These are phyloP conservation scores for Suillus americanus DNA, from an alignment of 768 basidiomycete genomes.

Conservation along the genomic window DNA sequence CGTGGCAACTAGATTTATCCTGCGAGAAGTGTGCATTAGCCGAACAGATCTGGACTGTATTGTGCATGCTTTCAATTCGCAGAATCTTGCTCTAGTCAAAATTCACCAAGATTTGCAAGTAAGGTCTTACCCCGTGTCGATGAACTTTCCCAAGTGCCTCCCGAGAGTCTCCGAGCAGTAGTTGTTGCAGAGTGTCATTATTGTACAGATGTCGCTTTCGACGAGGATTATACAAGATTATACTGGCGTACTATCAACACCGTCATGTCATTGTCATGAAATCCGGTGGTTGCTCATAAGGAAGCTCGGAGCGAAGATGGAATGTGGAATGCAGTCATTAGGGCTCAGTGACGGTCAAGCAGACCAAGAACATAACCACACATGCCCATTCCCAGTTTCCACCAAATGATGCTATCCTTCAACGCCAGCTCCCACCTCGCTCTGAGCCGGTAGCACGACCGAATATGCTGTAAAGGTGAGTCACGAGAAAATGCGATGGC, in stretches of 20 bases:
- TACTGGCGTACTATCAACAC: background rate
- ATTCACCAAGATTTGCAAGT: background rate
- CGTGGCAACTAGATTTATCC: background rate
- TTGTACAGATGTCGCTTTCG: background rate
- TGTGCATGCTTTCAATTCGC: background rate
- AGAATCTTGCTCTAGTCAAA: background rate
- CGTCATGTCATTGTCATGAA: background rate
- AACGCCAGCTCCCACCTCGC: background rate
- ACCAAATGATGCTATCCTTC: background rate
- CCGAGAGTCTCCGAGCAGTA: background rate
- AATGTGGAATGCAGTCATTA: background rate
- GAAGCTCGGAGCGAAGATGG: background rate
- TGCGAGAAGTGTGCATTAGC: background rate
- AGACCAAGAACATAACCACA: conserved; percentile 12
- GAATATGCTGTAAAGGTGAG: conserved; percentile 32
- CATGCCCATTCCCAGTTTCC: background rate
- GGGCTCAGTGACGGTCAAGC: conserved; percentile 1
- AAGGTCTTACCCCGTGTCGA: background rate
- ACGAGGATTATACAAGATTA: background rate
- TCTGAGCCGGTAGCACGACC: background rate
- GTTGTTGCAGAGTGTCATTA: background rate
- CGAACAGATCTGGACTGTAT: background rate
- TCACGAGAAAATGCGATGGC: conserved; percentile 11
- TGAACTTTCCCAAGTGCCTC: background rate
- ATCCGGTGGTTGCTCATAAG: background rate